Evolutionary conservation across 2,329 filamentous ascomycete species (phyloP).

Genomic region (Exophiala xenobiotica): DNA sequence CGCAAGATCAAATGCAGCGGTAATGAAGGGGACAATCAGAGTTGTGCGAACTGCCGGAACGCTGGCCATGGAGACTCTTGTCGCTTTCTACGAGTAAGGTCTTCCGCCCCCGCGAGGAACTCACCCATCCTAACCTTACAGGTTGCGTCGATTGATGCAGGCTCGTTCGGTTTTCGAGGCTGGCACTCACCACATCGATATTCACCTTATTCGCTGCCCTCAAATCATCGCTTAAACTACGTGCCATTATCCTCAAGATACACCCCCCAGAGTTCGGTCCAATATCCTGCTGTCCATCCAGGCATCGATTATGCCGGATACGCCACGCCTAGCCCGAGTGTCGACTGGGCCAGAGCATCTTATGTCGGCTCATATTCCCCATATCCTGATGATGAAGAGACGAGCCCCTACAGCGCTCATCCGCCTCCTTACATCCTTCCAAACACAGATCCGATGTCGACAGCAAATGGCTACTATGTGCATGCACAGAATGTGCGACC

Average conservation of each 20-base stretch:
- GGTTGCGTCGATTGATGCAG: neutral
- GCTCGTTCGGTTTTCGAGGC: conserved; percentile 2
- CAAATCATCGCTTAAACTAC: conserved; percentile 19
- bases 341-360: conserved; percentile 22
- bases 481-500: conserved; percentile 17
- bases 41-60: conserved; percentile 80
- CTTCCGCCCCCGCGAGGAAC: neutral
- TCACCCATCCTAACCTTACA: neutral
- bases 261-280: conserved; percentile 10
- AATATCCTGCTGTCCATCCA: conserved; percentile 12
- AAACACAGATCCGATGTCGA: conserved; percentile 33
- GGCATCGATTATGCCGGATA: conserved; percentile 21
- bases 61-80: conserved; percentile 63
- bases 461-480: conserved; percentile 19
- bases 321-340: conserved; percentile 8
- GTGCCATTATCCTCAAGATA: conserved; percentile 19
- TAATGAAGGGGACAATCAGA: conserved; percentile 70
- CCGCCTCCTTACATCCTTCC: conserved; percentile 40
- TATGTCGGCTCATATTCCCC: conserved; percentile 25
- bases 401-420: conserved; percentile 36
- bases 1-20: conserved; percentile 95
- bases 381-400: conserved; percentile 38
- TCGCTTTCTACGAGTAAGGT: conserved; percentile 71
- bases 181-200: conserved; percentile 21
- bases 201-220: conserved; percentile 21